Conservation (phyloP, 2,329 filamentous ascomycete species). For the Talaromyces albobiverticillius region DNA sequence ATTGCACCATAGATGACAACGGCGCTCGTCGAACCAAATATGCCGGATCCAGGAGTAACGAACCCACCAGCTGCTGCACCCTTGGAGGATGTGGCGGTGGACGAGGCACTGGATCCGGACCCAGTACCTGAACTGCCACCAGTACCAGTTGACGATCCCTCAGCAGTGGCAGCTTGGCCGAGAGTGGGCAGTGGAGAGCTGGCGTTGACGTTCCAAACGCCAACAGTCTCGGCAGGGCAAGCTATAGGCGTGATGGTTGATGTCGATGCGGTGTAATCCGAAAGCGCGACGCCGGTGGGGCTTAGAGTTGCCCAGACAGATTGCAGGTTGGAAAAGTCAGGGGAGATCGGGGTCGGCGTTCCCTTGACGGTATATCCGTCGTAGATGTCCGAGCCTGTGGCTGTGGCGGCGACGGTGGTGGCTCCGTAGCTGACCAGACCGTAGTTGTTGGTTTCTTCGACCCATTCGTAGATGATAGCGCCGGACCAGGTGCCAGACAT, state of each 20-base stretch:
- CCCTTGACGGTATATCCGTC: conserved; percentile 70
- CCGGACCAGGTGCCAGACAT: conserved; percentile 73
- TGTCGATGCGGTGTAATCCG: conserved; percentile 64
- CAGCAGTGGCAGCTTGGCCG: conserved; percentile 44
- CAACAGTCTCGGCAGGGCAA: conserved; percentile 68
- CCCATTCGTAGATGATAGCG: conserved; percentile 86
- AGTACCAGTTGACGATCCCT: conserved; percentile 6
- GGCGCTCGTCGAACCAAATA: not conserved
- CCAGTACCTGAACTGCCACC: conserved; percentile 7
- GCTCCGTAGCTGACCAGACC: conserved; percentile 75
- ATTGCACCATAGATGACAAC: conserved; percentile 6
- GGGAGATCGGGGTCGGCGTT: conserved; percentile 67
- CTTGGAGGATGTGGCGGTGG: conserved; percentile 13
- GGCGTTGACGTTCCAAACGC: conserved; percentile 71
- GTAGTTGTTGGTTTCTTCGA: conserved; percentile 78
- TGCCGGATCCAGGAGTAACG: conserved; percentile 3
- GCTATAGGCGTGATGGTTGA: conserved; percentile 59
- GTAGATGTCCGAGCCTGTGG: conserved; percentile 53
- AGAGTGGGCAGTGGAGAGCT: conserved; percentile 67
- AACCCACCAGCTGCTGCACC: conserved; percentile 9
- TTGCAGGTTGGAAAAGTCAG: conserved; percentile 77
- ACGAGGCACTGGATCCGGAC: conserved; percentile 13
- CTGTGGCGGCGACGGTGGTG: conserved; percentile 36
- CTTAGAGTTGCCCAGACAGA: conserved; percentile 70
- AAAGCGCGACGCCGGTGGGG: conserved; percentile 65